Conservation (phyloP, 495 filamentous ascomycete genomes). For the Hypoxylon fuscum region DNA sequence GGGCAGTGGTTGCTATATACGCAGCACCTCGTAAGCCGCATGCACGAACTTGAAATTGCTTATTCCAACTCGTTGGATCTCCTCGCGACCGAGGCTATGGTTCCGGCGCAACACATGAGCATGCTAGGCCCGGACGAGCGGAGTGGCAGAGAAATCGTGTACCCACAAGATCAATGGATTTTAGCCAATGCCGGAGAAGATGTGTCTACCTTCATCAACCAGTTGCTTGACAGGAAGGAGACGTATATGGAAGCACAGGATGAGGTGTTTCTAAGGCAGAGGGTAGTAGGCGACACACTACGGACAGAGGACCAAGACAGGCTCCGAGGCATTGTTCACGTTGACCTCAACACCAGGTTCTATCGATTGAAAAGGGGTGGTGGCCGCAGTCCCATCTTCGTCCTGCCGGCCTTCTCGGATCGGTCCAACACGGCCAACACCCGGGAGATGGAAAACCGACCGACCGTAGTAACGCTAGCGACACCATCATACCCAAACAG, state of each 20-base stretch:
- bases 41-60: conserved; percentile 60
- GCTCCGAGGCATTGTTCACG: conserved; percentile 51
- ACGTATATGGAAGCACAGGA: conserved; percentile 42
- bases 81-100: conserved; percentile 56
- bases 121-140: conserved; percentile 48
- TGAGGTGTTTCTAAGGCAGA: conserved; percentile 24
- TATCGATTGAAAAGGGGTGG: conserved; percentile 55
- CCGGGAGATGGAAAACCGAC: conserved; percentile 50
- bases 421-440: conserved; percentile 55
- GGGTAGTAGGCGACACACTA: conserved; percentile 45
- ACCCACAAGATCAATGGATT: conserved; percentile 62
- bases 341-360: conserved; percentile 56
- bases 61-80: conserved; percentile 59
- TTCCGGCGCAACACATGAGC: conserved; percentile 53
- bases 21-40: conserved; percentile 56
- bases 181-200: conserved; percentile 61
- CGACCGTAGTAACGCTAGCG: conserved; percentile 55
- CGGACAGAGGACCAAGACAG: conserved; percentile 34
- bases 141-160: conserved; percentile 51
- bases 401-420: conserved; percentile 57
- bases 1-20: conserved; percentile 61
- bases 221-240: conserved; percentile 57
- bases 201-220: conserved; percentile 53
- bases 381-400: conserved; percentile 55
- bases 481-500: conserved; percentile 47